Percentiles rank a stretch among this genome's conserved stretches.
These are phyloP conservation scores for Parathielavia hyrcaniae DNA, from an alignment of 495 filamentous ascomycete species.

Conservation along the genomic window DNA sequence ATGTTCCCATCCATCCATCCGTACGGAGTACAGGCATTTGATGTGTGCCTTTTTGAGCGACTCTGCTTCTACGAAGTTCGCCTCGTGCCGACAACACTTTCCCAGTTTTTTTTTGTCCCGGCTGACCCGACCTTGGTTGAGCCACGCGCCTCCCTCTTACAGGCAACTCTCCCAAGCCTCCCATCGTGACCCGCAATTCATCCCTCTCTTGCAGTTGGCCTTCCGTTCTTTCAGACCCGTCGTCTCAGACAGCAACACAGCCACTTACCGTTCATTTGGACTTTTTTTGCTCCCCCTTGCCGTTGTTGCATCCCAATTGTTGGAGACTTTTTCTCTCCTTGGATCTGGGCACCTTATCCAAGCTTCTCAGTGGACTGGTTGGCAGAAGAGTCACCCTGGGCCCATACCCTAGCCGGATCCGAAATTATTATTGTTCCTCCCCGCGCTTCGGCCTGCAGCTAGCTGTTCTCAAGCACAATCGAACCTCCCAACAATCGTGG, in stretches of 20 bases:
- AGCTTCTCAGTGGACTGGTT: constrained; percentile 24
- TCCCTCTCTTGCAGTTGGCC: constrained; percentile 17
- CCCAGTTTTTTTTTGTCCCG: constrained; percentile 26
- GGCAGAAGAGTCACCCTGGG: constrained; percentile 17
- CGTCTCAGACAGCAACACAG: constrained; percentile 16
- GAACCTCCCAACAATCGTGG: constrained; percentile 13
- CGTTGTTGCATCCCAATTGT: constrained; percentile 19
- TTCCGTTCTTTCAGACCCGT: constrained; percentile 16
- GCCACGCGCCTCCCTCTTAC: constrained; percentile 12
- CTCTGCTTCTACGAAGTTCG: background rate
- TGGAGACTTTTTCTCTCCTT: constrained; percentile 16
- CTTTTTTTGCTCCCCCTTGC: constrained; percentile 14
- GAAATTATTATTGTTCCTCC: constrained; percentile 37
- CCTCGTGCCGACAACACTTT: constrained; percentile 9
- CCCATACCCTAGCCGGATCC: constrained; percentile 27
- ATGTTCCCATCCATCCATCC: no score
- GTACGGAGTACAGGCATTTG: no score
- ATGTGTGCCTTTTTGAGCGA: background rate
- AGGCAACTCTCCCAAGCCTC: constrained; percentile 10
- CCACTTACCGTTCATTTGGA: constrained; percentile 14
- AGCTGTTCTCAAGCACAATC: constrained; percentile 17
- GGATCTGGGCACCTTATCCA: constrained; percentile 2
- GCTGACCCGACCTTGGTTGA: constrained; percentile 18
- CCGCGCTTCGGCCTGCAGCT: constrained; percentile 26
- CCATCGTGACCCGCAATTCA: constrained; percentile 15